Base-by-base conservation (phyloP, 1,284 basidiomycete species). In the Cryptococcus neoformans region DNA sequence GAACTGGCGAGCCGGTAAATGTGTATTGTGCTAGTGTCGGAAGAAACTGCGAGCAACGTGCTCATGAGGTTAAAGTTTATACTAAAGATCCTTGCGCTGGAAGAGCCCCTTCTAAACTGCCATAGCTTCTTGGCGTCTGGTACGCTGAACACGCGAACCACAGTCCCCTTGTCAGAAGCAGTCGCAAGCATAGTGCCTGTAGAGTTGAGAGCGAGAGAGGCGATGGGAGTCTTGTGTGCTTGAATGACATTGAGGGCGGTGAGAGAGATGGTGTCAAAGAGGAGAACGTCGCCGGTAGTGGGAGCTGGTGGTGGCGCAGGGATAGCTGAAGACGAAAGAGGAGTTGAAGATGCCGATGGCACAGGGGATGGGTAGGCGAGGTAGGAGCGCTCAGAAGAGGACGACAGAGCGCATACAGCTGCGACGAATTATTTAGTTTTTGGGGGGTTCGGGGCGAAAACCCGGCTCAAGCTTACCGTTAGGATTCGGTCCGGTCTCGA, bases 341-440 rank as follows among this genome's bases (percentile, higher is more conserved):
- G 70, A 21, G 81, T 76, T 2, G 81, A 72, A 0, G 87, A 82
- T 0, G 92, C 87, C 0, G 91, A 89, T 0, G 94, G 92, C 0
- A 96, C 87, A 0, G 92, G 93, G 0, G 92, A 92, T 0, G 96
- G 94, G 76, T 98, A 99, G 28, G 92, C 95, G 55, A 99, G 86
- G 79, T 90, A 97, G 34, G 92, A 94, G 67, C 86, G 88, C 57
- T 98, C 94, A n/a, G 92, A 88, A n/a, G 89, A 91, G 0, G 95
- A 92, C 0, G 92, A 92, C 9, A 99, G 85, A 0, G 94, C 90
- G 73, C 92, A 94, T 68, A 99, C 92, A 28, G 93, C 93, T 94
- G 8, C 21, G 34, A 40, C 10, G n/a, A 38, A 36, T 35, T 36
- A 35, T 17, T 39, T 12, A 16, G 49, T 36, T 39, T 4, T 9